phyloP scores from a whole-genome alignment of 371 early-diverging fungal genomes.

The Mortierella sp. region DNA sequence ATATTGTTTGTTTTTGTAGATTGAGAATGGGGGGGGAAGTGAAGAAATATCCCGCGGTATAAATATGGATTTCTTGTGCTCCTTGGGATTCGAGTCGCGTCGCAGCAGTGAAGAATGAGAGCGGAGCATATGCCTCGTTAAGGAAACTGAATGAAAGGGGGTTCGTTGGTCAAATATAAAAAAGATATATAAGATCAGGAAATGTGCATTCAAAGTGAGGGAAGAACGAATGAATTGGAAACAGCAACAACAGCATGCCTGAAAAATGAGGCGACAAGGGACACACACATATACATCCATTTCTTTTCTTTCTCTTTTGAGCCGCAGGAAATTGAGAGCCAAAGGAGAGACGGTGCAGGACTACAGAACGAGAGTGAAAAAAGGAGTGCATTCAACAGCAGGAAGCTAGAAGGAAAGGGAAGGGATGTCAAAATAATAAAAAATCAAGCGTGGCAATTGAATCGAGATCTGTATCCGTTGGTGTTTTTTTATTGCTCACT shows the following conservation, averaged over 20 bases:
- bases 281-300: neutral
- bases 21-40: neutral
- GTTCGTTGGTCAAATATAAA: too few relatives aligned
- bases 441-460: slow-evolving; percentile 3
- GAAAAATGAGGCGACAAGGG: neutral
- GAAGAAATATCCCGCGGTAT: neutral
- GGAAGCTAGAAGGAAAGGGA: neutral
- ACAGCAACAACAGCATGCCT: neutral
- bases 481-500: neutral
- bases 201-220: neutral
- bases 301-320: neutral
- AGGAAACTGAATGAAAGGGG: neutral
- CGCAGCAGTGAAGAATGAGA: neutral
- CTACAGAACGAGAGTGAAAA: neutral
- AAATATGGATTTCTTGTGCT: neutral
- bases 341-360: neutral
- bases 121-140: neutral
- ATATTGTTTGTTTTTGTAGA: too few relatives aligned
- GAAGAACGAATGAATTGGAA: neutral
- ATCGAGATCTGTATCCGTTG: neutral
- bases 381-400: neutral
- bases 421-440: neutral
- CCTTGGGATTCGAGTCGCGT: neutral
- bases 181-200: too few relatives aligned
- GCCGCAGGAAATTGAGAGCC: slow-evolving; percentile 8